A percentile compares a stretch with the other conserved stretches of the same genome.
phyloP scores from a whole-genome alignment of 1,284 basidiomycete species.

The Fomes fomentarius region DNA sequence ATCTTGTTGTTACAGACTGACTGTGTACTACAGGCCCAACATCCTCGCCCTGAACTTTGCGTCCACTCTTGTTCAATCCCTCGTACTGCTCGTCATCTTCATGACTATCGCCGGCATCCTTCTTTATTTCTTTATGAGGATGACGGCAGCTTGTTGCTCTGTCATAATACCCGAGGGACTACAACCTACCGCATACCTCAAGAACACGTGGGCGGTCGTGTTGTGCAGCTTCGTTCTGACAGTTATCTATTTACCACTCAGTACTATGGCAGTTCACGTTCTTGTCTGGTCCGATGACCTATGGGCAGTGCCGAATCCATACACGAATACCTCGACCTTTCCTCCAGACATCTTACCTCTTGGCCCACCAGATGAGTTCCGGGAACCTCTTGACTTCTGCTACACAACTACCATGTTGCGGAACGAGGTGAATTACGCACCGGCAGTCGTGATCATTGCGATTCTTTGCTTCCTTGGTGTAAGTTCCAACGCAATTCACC shows the following conservation, averaged over 20 bases:
- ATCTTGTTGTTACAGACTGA: no score
- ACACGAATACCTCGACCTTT: constrained; percentile 56
- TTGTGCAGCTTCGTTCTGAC: constrained; percentile 66
- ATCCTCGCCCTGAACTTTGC: constrained; percentile 71
- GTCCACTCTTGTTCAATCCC: constrained; percentile 52
- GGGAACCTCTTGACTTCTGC: constrained; percentile 76
- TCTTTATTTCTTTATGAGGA: constrained; percentile 58
- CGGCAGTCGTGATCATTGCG: constrained; percentile 62
- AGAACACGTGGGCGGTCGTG: constrained; percentile 54
- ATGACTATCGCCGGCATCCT: constrained; percentile 55
- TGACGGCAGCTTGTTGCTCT: constrained; percentile 50
- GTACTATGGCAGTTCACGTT: constrained; percentile 72
- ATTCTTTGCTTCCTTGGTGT: constrained; percentile 57
- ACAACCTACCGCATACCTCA: constrained; percentile 44
- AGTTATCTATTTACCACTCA: constrained; percentile 69
- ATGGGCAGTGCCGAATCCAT: constrained; percentile 74
- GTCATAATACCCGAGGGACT: constrained; percentile 59
- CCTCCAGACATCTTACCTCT: constrained; percentile 52
- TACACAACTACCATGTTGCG: constrained; percentile 76
- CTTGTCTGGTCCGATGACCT: constrained; percentile 76
- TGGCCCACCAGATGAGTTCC: constrained; percentile 58
- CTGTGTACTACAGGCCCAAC: constrained; percentile 54
- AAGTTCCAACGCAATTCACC: constrained; percentile 24
- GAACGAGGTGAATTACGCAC: constrained; percentile 76
- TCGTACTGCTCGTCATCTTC: constrained; percentile 58